Conservation (phyloP, 345 rosid species). For the Ceriops tagal region DNA sequence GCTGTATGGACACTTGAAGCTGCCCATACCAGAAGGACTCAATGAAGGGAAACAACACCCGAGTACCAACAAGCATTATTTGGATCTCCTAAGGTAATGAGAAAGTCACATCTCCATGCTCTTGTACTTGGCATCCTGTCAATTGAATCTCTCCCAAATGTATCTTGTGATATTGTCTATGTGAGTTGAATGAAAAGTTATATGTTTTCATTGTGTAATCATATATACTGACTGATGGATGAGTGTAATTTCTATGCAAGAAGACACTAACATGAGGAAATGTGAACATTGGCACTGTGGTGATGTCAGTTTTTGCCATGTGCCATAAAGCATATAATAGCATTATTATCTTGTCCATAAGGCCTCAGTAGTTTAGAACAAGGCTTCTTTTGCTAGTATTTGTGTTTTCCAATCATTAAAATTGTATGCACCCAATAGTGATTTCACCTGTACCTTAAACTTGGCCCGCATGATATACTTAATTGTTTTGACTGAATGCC, state of each 20-base stretch:
- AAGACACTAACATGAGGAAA: too few relatives aligned
- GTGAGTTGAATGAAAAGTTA: not conserved
- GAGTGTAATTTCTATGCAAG: not conserved
- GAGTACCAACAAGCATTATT: slow-evolving; percentile 85
- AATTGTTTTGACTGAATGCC: too few relatives aligned
- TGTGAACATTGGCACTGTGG: too few relatives aligned
- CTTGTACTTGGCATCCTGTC: not conserved
- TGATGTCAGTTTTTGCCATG: not conserved
- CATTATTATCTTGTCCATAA: not conserved
- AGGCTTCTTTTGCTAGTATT: not conserved
- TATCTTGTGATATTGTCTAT: not conserved
- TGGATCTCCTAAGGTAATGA: slow-evolving; percentile 73
- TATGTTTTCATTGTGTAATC: not conserved
- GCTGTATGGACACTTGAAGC: slow-evolving; percentile 71
- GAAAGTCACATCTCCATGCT: not conserved
- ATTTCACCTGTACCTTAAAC: too few relatives aligned
- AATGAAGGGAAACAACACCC: slow-evolving; percentile 80
- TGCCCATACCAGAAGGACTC: slow-evolving; percentile 60
- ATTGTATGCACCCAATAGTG: too few relatives aligned
- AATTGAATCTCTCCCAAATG: not conserved
- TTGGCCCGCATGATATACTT: too few relatives aligned
- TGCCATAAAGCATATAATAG: not conserved
- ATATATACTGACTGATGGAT: not conserved
- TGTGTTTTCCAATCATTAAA: too few relatives aligned
- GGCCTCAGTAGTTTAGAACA: not conserved